Percentiles rank a stretch among this genome's conserved stretches.
These are phyloP conservation scores for Melastoma malabathricum DNA, from an alignment of 345 rosid genomes.

Conservation along the genomic window DNA sequence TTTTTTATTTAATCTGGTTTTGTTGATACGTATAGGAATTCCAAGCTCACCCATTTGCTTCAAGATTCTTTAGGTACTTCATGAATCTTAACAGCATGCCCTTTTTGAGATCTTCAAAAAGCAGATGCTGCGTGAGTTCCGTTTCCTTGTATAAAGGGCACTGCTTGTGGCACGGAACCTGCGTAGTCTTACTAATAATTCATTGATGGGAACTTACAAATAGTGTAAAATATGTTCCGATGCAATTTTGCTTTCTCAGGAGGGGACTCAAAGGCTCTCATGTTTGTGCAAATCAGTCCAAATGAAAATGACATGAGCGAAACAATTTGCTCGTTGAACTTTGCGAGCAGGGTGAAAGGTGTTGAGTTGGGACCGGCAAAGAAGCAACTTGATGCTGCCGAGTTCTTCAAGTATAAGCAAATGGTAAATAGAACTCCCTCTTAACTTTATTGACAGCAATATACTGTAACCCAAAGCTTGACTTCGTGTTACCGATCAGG, in stretches of 20 bases:
- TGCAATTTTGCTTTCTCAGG: constrained; percentile 30
- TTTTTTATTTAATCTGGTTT: not conserved
- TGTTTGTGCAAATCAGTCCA: constrained; percentile 97
- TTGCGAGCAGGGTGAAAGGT: constrained; percentile 94
- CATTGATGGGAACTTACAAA: not conserved
- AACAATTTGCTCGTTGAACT: constrained; percentile 83
- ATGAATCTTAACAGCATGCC: not conserved
- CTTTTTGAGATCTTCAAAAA: no score
- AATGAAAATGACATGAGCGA: constrained; percentile 68
- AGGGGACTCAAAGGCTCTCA: constrained; percentile 91
- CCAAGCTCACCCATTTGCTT: constrained; percentile 95
- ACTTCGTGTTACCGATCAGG: constrained; percentile 14
- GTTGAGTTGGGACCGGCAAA: constrained; percentile 87
- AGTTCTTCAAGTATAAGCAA: constrained; percentile 72
- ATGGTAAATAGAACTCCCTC: constrained; percentile 28
- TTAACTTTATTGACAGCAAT: not conserved
- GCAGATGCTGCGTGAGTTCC: no score
- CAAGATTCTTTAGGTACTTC: constrained; percentile 82
- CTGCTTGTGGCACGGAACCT: no score
- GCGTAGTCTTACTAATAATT: no score
- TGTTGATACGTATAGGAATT: constrained; percentile 53
- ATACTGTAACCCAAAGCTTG: no score
- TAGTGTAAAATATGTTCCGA: not conserved
- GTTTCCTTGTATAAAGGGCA: no score
- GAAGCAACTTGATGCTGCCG: constrained; percentile 69